Evolutionary conservation across 2,329 filamentous ascomycete species (phyloP), one percentile per base, ranked within the genome.

Genomic region (Xenoacremonium recifei): DNA sequence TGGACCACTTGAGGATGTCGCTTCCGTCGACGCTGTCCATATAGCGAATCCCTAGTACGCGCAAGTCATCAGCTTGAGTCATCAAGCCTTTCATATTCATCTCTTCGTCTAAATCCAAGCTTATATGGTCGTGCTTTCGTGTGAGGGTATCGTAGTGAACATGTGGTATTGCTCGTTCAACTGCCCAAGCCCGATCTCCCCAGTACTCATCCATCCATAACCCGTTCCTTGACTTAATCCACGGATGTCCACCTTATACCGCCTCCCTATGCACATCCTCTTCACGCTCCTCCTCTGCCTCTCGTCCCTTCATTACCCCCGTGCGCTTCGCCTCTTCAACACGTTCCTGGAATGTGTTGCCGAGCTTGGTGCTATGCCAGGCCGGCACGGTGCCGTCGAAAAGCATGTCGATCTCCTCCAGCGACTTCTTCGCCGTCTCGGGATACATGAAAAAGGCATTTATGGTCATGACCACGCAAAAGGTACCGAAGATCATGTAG

Each of bases 381-480:
- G 55, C 55, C 2, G 55, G 55, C 2, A 57, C 6, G 20, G 53
- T 42, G 12, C 30, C 33, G 3, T 55, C 55, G 19, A 58, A 58
- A 6, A 58, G 7, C 4, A 44, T 21, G 15, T 58, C 55, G 0
- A 58, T 47, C 19, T 58, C 55, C 29, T 58, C 55, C 2, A 58
- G 42, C 0, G 55, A 58, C 41, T 58, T 58, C 6, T 44, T 52
- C 6, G 69, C 68, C 0, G 76, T 81, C 59, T 81, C 77, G 0
- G 77, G 77, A 62, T 80, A 81, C 36, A 72, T 52, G 50, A 81
- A 79, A 54, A 73, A 75, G 4, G 54, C 51, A 35, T 76, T 70
- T 20, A 72, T 54, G 4, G 65, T 60, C 37, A 68, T 69, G 21
- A 64, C 68, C 25, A 72, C 53, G 42, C 65, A 69, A 42, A 71